A percentile compares a stretch with the other conserved stretches of the same genome.
phyloP scores from a whole-genome alignment of 192 early-diverging fungal genomes.

The Diversispora eburnea region DNA sequence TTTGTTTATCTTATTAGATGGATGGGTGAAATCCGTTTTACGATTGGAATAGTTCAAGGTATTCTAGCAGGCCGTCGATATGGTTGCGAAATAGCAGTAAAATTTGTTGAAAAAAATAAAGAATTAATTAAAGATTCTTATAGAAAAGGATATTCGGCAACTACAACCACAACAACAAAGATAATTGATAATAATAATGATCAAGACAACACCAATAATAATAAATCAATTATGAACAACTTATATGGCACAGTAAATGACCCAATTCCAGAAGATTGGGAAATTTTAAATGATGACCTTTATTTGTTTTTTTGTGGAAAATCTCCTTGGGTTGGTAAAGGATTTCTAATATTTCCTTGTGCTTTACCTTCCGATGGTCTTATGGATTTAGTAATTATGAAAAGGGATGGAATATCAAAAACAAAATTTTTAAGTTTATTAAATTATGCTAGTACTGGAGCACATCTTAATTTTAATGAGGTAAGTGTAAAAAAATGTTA shows the following conservation, averaged over 20 bases:
- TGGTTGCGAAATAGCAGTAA: conserved; percentile 39
- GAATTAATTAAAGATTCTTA: conserved; percentile 40
- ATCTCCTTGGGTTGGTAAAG: conserved; percentile 46
- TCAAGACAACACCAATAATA: too few relatives aligned
- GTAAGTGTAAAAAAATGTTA: conserved; percentile 30
- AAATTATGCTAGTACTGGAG: conserved; percentile 42
- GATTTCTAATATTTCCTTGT: conserved; percentile 44
- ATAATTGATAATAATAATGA: conserved; percentile 26
- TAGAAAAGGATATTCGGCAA: conserved; percentile 5
- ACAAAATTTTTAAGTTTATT: conserved; percentile 36
- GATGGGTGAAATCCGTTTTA: conserved; percentile 53
- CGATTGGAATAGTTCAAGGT: conserved; percentile 41
- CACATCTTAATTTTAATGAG: conserved; percentile 42
- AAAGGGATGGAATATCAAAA: conserved; percentile 32
- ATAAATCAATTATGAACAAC: too few relatives aligned
- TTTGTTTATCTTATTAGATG: conserved; percentile 33
- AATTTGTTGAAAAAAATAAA: conserved; percentile 43
- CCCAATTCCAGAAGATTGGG: conserved; percentile 44
- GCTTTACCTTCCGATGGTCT: conserved; percentile 53
- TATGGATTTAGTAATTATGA: conserved; percentile 45
- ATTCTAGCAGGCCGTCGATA: conserved; percentile 42
- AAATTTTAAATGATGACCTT: conserved; percentile 40
- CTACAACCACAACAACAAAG: conserved; percentile 1
- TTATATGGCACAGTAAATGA: conserved; percentile 33
- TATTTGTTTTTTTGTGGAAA: conserved; percentile 47